phyloP scores from a whole-genome alignment of 2,329 filamentous ascomycete genomes.

The Blastomyces silverae region DNA sequence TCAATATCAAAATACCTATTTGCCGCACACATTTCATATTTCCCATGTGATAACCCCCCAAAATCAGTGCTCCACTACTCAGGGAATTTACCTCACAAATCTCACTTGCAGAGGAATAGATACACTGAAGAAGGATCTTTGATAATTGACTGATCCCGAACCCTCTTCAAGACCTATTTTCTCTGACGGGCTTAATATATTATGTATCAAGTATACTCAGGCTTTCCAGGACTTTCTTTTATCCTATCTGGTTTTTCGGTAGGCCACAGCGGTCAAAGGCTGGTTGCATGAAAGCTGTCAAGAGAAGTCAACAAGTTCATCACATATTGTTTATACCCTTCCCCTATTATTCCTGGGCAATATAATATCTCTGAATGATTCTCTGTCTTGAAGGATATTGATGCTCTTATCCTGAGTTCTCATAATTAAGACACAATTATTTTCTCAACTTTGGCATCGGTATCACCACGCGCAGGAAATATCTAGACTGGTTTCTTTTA shows the following conservation, averaged over 20 bases:
- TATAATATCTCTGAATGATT: constrained; percentile 3
- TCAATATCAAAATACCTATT: not conserved
- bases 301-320: not conserved
- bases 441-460: not conserved
- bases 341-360: not conserved
- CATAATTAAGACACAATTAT: not conserved
- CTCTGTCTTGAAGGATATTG: not conserved
- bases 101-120: not conserved
- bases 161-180: not conserved
- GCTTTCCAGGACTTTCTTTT: not conserved
- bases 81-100: not conserved
- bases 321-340: not conserved
- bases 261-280: not conserved
- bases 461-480: not conserved
- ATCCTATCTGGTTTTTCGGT: not conserved
- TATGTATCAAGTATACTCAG: not conserved
- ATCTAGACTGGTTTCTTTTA: not conserved
- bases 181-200: not conserved
- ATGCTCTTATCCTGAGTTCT: not conserved
- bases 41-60: not conserved
- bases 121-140: not conserved
- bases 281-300: not conserved
- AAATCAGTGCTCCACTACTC: not conserved
- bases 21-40: not conserved
- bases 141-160: not conserved